Percentiles rank a stretch among this genome's conserved stretches.
Evolutionary conservation across 495 filamentous ascomycete species (phyloP).

Genomic region (Pyrenula aspistea): DNA sequence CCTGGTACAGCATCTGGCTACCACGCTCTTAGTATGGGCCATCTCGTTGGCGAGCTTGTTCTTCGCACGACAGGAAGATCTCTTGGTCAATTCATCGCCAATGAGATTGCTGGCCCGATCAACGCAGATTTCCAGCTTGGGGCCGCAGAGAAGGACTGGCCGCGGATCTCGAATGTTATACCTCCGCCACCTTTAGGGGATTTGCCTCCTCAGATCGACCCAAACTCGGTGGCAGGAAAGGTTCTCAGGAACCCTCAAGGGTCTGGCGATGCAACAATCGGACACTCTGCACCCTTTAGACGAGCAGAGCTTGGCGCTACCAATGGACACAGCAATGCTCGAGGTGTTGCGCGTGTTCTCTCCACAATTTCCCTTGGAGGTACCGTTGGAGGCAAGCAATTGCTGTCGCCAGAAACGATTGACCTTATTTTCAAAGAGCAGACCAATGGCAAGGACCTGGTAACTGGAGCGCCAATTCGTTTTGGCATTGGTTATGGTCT

Average conservation of each 20-base stretch:
- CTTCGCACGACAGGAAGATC: slow-evolving; percentile 23
- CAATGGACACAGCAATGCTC: slow-evolving; percentile 24
- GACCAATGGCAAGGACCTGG: slow-evolving; percentile 19
- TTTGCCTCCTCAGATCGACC: slow-evolving; percentile 1
- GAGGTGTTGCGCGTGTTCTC: slow-evolving; percentile 17
- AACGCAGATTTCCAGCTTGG: slow-evolving; percentile 29
- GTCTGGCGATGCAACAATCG: neutral
- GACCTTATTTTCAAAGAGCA: slow-evolving; percentile 27
- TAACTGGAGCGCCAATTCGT: slow-evolving; percentile 12
- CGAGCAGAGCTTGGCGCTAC: slow-evolving; percentile 14
- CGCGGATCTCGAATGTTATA: slow-evolving; percentile 17
- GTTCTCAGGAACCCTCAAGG: slow-evolving; percentile 7
- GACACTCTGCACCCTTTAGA: slow-evolving; percentile 11
- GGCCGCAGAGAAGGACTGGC: slow-evolving; percentile 16
- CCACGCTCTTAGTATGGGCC: slow-evolving; percentile 24
- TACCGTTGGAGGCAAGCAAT: slow-evolving; percentile 16
- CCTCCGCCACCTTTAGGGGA: slow-evolving; percentile 3
- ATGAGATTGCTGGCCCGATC: slow-evolving; percentile 25
- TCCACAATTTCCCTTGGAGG: slow-evolving; percentile 20
- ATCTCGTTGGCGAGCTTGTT: slow-evolving; percentile 27
- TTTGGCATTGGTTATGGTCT: slow-evolving; percentile 27
- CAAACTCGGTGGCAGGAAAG: slow-evolving; percentile 7
- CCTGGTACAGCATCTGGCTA: slow-evolving; percentile 28
- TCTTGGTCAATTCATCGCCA: slow-evolving; percentile 24
- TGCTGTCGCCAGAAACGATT: slow-evolving; percentile 19